phyloP scores from a whole-genome alignment of 257 asterid genomes.

The Lithospermum erythrorhizon region DNA sequence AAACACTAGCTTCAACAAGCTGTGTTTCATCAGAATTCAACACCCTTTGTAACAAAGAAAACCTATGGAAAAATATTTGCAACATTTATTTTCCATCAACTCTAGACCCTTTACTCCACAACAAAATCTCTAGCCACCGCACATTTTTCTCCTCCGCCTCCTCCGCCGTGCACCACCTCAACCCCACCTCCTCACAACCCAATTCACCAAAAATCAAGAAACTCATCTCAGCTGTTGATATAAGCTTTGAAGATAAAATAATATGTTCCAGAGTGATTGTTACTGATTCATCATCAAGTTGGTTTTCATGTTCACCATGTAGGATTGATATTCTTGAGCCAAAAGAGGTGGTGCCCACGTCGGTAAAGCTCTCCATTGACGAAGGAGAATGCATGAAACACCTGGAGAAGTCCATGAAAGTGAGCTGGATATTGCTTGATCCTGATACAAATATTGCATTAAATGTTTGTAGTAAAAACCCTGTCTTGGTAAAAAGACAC shows the following conservation, averaged over 20 bases:
- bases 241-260: conserved; percentile 27
- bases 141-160: conserved; percentile 52
- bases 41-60: conserved; percentile 35
- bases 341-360: conserved; percentile 37
- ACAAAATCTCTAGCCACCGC: conserved; percentile 39
- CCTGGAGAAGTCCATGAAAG: conserved; percentile 29
- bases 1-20: conserved; percentile 51
- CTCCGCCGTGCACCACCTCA: conserved; percentile 25
- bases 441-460: conserved; percentile 39
- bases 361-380: conserved; percentile 30
- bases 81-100: conserved; percentile 63
- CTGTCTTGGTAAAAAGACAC: conserved; percentile 51
- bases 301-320: conserved; percentile 37
- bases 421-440: conserved; percentile 74
- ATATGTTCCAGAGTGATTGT: conserved; percentile 36
- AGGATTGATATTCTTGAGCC: conserved; percentile 42
- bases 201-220: conserved; percentile 8
- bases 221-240: conserved; percentile 64
- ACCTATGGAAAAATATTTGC: conserved; percentile 53
- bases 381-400: conserved; percentile 24
- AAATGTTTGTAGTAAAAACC: conserved; percentile 43
- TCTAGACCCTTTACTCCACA: conserved; percentile 19
- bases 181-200: not conserved
- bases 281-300: conserved; percentile 37
- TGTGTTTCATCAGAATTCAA: conserved; percentile 31